phyloP scores from a whole-genome alignment of 805 yeast species.

The Wickerhamiella qilinensis region DNA sequence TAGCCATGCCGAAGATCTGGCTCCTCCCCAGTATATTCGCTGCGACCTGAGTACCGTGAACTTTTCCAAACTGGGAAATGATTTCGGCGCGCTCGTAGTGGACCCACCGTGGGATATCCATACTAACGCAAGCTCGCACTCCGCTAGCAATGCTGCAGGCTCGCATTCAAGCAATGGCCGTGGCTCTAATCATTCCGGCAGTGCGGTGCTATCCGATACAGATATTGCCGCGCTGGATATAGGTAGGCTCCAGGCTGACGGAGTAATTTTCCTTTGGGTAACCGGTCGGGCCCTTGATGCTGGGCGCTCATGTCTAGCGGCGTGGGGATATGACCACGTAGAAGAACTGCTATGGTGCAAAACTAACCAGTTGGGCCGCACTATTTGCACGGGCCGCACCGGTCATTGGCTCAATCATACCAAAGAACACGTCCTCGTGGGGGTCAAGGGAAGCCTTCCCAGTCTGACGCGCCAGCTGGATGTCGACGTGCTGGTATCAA shows the following conservation, averaged over 20 bases:
- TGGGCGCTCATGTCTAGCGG: constrained; percentile 57
- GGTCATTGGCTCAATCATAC: constrained; percentile 97
- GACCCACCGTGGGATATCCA: constrained; percentile 98
- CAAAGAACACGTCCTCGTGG: constrained; percentile 78
- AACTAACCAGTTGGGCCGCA: constrained; percentile 70
- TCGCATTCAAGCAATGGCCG: too few species aligned
- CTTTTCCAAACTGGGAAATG: constrained; percentile 55
- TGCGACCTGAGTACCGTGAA: constrained; percentile 70
- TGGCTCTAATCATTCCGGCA: constrained; percentile 2
- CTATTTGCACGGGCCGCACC: constrained; percentile 88
- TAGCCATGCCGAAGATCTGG: too few species aligned
- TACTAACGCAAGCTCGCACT: constrained; percentile 39
- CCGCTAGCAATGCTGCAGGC: too few species aligned
- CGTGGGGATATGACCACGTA: constrained; percentile 68
- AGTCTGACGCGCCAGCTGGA: constrained; percentile 43
- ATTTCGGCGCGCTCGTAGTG: constrained; percentile 61
- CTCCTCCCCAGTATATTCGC: constrained; percentile 71
- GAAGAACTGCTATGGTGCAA: constrained; percentile 87
- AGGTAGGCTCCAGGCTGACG: constrained; percentile 62
- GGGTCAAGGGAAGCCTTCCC: constrained; percentile 69
- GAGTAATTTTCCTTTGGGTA: constrained; percentile 77
- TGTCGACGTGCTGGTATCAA: constrained; percentile 60
- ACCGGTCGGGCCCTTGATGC: constrained; percentile 86
- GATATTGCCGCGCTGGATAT: constrained; percentile 56
- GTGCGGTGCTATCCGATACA: constrained; percentile 34